Percentiles rank a stretch among this genome's conserved stretches.
Evolutionary conservation across 202 grass and related monocot species (phyloP).

Genomic region (Alloteropsis angusta): DNA sequence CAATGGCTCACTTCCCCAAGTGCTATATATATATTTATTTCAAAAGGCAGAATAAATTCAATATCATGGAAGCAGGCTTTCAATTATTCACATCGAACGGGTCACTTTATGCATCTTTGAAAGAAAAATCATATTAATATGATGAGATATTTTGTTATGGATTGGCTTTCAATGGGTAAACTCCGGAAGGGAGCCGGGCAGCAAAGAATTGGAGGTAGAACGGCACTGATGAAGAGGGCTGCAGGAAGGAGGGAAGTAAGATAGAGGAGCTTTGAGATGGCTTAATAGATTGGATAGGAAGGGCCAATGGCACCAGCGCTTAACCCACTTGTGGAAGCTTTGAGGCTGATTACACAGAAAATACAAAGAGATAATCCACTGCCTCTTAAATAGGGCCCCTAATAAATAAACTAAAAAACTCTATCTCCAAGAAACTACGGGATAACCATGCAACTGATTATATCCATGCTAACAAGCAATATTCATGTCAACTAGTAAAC

Average conservation of each 20-base stretch:
- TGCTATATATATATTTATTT: not conserved
- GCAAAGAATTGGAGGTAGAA: not conserved
- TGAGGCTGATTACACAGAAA: not conserved
- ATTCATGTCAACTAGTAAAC: not conserved
- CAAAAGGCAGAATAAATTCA: not conserved
- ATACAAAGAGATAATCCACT: not conserved
- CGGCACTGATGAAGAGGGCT: not conserved
- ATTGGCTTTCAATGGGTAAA: not conserved
- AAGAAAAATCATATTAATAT: not conserved
- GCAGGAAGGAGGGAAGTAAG: not conserved
- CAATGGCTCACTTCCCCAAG: not conserved
- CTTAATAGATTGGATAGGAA: not conserved
- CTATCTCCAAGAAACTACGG: not conserved
- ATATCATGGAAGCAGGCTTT: not conserved
- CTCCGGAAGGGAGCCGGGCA: not conserved
- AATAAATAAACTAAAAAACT: not conserved
- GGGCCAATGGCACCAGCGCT: not conserved
- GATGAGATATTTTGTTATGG: conserved; percentile 9
- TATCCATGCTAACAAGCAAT: not conserved
- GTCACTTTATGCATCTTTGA: not conserved
- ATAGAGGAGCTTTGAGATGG: not conserved
- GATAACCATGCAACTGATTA: not conserved
- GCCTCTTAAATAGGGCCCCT: not conserved
- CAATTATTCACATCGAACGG: not conserved
- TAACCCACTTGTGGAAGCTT: not conserved